phyloP scores from a whole-genome alignment of 768 basidiomycete genomes.

The Lentinula raphanica region DNA sequence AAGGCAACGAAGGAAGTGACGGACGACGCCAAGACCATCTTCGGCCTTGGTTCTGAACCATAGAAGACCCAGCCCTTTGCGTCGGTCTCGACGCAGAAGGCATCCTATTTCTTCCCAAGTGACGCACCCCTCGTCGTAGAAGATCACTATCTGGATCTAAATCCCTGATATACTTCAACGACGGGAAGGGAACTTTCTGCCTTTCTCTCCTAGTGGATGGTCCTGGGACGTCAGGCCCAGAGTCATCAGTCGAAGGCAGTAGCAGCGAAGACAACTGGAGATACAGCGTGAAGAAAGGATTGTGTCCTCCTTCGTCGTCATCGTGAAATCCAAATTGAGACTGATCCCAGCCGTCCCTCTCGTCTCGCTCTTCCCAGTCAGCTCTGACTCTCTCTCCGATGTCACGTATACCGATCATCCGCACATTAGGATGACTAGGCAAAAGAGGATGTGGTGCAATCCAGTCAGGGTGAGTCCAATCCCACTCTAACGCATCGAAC shows the following conservation, averaged over 20 bases:
- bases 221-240: background rate
- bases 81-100: background rate
- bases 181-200: background rate
- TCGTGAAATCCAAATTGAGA: background rate
- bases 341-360: constrained; percentile 16
- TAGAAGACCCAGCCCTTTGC: background rate
- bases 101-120: background rate
- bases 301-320: background rate
- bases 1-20: background rate
- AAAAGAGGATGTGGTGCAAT: constrained; percentile 4
- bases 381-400: background rate
- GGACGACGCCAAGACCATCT: background rate
- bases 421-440: background rate
- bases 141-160: constrained; percentile 6
- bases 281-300: constrained; percentile 4
- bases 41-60: background rate
- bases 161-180: constrained; percentile 12
- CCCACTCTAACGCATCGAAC: constrained; percentile 4
- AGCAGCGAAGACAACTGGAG: background rate
- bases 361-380: constrained; percentile 16
- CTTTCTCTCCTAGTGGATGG: background rate
- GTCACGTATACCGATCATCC: constrained; percentile 3
- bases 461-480: constrained; percentile 22
- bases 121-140: constrained; percentile 10
- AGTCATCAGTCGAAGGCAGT: background rate